phyloP scores from a whole-genome alignment of 1,139 yeast genomes.

The Blastobotrys arbuscula region DNA sequence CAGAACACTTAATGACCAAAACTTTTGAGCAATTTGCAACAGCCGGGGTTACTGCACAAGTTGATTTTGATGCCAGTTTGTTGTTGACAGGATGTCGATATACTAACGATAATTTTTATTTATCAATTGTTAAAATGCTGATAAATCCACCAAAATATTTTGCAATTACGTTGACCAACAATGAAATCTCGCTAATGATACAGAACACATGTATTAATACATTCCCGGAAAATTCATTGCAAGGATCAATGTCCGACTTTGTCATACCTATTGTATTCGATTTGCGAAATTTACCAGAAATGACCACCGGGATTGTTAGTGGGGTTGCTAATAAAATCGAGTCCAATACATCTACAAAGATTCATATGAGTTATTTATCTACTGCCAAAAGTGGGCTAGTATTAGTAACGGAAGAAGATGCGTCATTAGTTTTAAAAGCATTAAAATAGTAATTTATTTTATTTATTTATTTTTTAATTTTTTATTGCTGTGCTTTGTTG shows the following conservation, averaged over 20 bases:
- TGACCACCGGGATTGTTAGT: slow-evolving; percentile 63
- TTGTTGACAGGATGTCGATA: slow-evolving; percentile 60
- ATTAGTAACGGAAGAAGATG: slow-evolving; percentile 52
- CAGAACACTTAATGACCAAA: slow-evolving; percentile 27
- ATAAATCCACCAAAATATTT: slow-evolving; percentile 45
- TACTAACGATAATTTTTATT: slow-evolving; percentile 30
- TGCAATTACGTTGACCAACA: slow-evolving; percentile 48
- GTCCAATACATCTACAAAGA: slow-evolving; percentile 17
- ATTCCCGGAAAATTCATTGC: slow-evolving; percentile 36
- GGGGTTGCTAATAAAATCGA: slow-evolving; percentile 54
- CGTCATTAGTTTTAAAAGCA: slow-evolving; percentile 24
- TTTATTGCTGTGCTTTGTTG: background rate
- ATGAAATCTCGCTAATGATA: slow-evolving; percentile 53
- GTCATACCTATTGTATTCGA: slow-evolving; percentile 55
- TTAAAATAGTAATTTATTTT: slow-evolving; percentile 8
- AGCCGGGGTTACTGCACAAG: slow-evolving; percentile 42
- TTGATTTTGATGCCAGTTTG: slow-evolving; percentile 40
- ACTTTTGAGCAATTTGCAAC: slow-evolving; percentile 43
- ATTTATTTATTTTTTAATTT: background rate
- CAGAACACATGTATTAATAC: slow-evolving; percentile 31
- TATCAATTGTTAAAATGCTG: slow-evolving; percentile 26
- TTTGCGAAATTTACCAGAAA: slow-evolving; percentile 50
- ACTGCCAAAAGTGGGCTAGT: slow-evolving; percentile 59
- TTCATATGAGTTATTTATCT: slow-evolving; percentile 49
- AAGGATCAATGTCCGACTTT: slow-evolving; percentile 55